Percentiles rank a stretch among this genome's conserved stretches.
phyloP scores from a whole-genome alignment of 352 stramenopile genomes.

The Elongisporangium prolatum region DNA sequence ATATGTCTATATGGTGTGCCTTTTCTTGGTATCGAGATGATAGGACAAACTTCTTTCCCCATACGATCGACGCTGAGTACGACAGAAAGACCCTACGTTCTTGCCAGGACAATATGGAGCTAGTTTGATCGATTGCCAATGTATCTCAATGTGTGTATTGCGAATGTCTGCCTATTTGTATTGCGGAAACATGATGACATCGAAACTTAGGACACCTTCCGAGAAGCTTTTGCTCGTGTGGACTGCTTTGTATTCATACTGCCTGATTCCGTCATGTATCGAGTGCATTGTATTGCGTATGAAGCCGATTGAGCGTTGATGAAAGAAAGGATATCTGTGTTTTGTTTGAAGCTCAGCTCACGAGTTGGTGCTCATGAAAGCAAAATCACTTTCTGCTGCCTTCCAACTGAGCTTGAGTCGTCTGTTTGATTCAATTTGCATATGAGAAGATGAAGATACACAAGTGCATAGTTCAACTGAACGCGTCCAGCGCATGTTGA shows the following conservation, averaged over 20 bases:
- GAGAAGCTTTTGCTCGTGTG: constrained; percentile 72
- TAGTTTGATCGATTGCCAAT: constrained; percentile 56
- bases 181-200: constrained; percentile 56
- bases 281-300: constrained; percentile 7
- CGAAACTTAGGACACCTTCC: constrained; percentile 81
- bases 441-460: constrained; percentile 60
- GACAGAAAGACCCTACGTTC: constrained; percentile 66
- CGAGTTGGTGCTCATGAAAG: constrained; percentile 42
- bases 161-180: constrained; percentile 17
- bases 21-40: constrained; percentile 70
- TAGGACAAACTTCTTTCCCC: constrained; percentile 81
- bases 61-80: constrained; percentile 73
- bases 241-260: constrained; percentile 86
- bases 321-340: constrained; percentile 80
- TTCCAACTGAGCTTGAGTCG: constrained; percentile 76
- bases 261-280: constrained; percentile 44
- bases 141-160: constrained; percentile 6
- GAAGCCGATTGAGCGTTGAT: constrained; percentile 46
- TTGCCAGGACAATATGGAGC: constrained; percentile 54
- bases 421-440: constrained; percentile 8
- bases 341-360: constrained; percentile 48
- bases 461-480: constrained; percentile 84
- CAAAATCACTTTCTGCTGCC: constrained; percentile 83
- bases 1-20: constrained; percentile 1
- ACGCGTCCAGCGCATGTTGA: constrained; percentile 52